Evolutionary conservation across 768 basidiomycete species (phyloP).

Genomic region (Hygrocybe coccinea): DNA sequence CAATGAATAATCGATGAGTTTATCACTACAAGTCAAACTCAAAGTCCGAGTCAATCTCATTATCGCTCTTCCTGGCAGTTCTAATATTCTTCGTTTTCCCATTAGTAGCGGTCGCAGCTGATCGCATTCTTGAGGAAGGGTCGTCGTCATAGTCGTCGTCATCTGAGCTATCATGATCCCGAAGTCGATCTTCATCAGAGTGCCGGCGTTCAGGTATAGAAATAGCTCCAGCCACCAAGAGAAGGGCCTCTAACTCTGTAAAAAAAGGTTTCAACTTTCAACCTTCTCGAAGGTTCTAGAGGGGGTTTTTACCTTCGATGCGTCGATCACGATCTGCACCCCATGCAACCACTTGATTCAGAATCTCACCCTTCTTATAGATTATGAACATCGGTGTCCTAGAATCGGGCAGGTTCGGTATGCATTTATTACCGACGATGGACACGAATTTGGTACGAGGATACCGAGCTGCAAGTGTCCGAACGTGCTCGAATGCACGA

Average conservation of each 20-base stretch:
- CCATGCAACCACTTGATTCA: slow-evolving; percentile 81
- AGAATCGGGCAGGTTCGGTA: slow-evolving; percentile 90
- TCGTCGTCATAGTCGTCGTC: slow-evolving; percentile 43
- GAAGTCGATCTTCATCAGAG: slow-evolving; percentile 20
- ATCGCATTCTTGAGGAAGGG: slow-evolving; percentile 43
- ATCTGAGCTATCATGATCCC: slow-evolving; percentile 38
- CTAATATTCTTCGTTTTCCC: slow-evolving; percentile 53
- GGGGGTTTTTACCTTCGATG: slow-evolving; percentile 57
- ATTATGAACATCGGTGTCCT: slow-evolving; percentile 89
- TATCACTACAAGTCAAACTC: slow-evolving; percentile 59
- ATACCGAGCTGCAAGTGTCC: slow-evolving; percentile 70
- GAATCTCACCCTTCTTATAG: slow-evolving; percentile 88
- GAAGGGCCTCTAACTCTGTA: slow-evolving; percentile 65
- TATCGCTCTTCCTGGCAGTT: slow-evolving; percentile 31
- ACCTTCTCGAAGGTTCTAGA: slow-evolving; percentile 2
- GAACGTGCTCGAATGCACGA: slow-evolving; percentile 64
- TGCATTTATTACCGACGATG: slow-evolving; percentile 92
- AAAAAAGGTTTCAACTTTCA: slow-evolving; percentile 7
- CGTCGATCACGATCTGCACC: slow-evolving; percentile 72
- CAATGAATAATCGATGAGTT: not conserved
- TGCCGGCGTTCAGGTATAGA: slow-evolving; percentile 49
- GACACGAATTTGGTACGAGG: slow-evolving; percentile 94
- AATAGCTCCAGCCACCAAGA: slow-evolving; percentile 62
- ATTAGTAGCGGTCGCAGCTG: slow-evolving; percentile 55
- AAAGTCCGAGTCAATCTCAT: slow-evolving; percentile 73